Base-by-base conservation (phyloP, 1,284 basidiomycete genomes). In the Vanrija pseudolonga region DNA sequence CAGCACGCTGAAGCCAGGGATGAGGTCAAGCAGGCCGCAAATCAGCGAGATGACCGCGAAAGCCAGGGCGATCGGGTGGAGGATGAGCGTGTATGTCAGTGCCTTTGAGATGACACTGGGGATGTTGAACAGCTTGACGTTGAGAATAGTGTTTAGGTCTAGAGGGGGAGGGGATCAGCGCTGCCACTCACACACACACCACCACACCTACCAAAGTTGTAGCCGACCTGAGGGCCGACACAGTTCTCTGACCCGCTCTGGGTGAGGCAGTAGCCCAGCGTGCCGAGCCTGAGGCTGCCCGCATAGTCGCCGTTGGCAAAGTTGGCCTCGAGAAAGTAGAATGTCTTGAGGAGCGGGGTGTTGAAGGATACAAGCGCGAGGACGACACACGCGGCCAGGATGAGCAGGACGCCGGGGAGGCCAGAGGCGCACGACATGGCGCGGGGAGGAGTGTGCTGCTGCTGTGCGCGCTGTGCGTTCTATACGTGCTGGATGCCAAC, bases 351-450 rank as follows among this genome's bases (percentile, higher is more conserved):
- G 67, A 85, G 82, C 0, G 91, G 91, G 7, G 90, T 89, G 59
- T 85, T 88, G 79, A 94, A 93, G 19, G 87, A 86, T 38, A 91
- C 90, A 44, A 92, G 72, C 8, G 85, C 87, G 46, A 95, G 83
- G 41, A 92, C 78, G 57, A 82, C 75, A 2, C 88, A 85, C 1
- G 90, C 88, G 36, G 80, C 73, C 52, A 90, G 81, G 19, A 88
- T 90, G 60, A 89, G 79, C 48, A 93, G 48, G 66, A 90, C 88
- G 45, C 90, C 90, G 18, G 91, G 90, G 1, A 89, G 91, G 15
- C 88, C 89, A 57, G 87, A 87, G 38, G 85, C 83, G 54, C 89
- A 64, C 18, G 67, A 65, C 73, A 74, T 76, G 53, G 53, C 65
- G 51, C 18, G 37, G 46, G 19, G 24, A n/a, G 22, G 45, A 26